Base-by-base conservation (phyloP, 257 asterid species). In the Plantago elongata region DNA sequence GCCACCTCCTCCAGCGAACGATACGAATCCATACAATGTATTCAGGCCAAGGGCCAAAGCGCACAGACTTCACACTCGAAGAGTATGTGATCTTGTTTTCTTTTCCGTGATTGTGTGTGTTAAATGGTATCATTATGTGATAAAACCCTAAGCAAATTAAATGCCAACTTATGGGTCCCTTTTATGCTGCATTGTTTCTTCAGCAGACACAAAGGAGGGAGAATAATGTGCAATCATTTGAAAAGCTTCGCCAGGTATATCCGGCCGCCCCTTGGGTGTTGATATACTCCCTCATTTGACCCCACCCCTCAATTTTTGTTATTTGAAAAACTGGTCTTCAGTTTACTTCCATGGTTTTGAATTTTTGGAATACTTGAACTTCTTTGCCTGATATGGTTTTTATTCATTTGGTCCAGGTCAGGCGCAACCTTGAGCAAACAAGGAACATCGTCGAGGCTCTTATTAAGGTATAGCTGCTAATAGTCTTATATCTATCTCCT, bases 1-100 rank as follows among this genome's bases (percentile, higher is more conserved):
- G 99, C 97, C 96, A 12, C 99, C 99, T 51, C 99, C 99, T 15
- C 97, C 99, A 56, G 97, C 86, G 62, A 93, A 87, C 34, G 99
- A 93, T 68, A 93, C 97, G 65, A 93, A 93, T 65, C 99, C 99
- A 3, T 93, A 83, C 79, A 93, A 93, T 74, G 99, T 93, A 61
- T 93, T 93, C 75, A 82, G 99, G 77, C 99, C 99, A 47, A 79
- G 99, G 83, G 99, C 89, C 83, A 93, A 90, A 83, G 87, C 99
- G 72, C 96, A 93, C 73, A 81, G 89, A 81, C 94, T 93, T 78
- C 99, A 93, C 78, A 93, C 99, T 11, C 77, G 97, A 73, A 85
- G 99, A 89, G 99, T 89, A 84, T 63, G 89, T 18, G 68, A 51
- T 69, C 16, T 54, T 67, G 60, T 43, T 30, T 62, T 74, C 54